Conservation (phyloP, 306 rosid species). For the Castanea mollissima region DNA sequence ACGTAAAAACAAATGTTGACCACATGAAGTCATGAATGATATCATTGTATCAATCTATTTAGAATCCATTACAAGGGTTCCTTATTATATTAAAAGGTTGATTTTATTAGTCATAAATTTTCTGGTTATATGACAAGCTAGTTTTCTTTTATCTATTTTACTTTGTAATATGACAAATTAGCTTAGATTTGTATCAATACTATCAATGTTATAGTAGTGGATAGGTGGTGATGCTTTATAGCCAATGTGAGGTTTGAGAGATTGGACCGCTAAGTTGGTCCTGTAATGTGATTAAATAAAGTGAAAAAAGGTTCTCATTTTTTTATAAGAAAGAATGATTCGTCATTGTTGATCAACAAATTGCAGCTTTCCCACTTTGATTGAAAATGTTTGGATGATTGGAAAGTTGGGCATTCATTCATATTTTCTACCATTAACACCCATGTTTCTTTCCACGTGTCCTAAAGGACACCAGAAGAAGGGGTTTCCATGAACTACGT, state of each 20-base stretch:
- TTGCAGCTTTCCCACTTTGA: too few species aligned
- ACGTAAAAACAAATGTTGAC: too few species aligned
- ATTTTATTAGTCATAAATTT: background rate
- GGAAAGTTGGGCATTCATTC: too few species aligned
- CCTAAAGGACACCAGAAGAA: too few species aligned
- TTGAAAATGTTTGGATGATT: too few species aligned
- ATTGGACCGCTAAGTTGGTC: background rate
- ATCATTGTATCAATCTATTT: background rate
- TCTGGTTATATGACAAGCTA: too few species aligned
- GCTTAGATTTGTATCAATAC: background rate
- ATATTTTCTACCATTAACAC: too few species aligned
- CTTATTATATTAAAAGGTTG: background rate
- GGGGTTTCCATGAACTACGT: too few species aligned
- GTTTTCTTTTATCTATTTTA: background rate
- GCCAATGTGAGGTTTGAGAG: background rate
- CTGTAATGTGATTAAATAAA: background rate
- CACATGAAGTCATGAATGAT: background rate
- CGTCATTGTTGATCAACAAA: too few species aligned
- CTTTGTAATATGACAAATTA: background rate
- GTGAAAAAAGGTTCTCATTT: background rate
- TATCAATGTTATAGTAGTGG: background rate
- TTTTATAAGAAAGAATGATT: too few species aligned
- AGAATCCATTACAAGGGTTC: too few species aligned
- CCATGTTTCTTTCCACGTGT: too few species aligned
- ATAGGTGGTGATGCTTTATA: background rate